phyloP scores from a whole-genome alignment of 257 asterid species.

The Nyctanthes arbortristis region DNA sequence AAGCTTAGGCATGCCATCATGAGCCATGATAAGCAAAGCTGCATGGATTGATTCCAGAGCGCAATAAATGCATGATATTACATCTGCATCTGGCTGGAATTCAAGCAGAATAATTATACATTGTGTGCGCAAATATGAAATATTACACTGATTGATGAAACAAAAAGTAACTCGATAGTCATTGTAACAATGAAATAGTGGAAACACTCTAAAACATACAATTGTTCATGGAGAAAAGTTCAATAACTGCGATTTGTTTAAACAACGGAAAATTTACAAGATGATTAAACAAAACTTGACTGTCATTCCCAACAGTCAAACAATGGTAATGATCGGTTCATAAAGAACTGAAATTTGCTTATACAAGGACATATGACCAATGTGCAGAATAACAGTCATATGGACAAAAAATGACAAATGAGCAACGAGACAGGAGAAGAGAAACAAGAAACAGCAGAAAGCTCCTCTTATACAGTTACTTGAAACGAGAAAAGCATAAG shows the following conservation, averaged over 20 bases:
- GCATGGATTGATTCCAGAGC: conserved; percentile 96
- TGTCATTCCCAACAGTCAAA: no score
- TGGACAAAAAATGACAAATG: neutral
- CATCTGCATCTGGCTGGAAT: conserved; percentile 84
- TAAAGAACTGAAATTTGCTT: neutral
- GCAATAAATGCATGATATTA: conserved; percentile 65
- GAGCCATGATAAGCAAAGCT: conserved; percentile 83
- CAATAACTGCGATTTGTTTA: no score
- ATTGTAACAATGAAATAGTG: conserved; percentile 16
- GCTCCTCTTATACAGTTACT: neutral
- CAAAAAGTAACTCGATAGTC: conserved; percentile 12
- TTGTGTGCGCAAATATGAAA: neutral
- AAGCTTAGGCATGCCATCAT: conserved; percentile 88
- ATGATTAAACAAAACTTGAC: no score
- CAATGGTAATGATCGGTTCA: no score
- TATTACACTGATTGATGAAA: neutral
- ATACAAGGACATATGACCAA: neutral
- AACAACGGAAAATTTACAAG: no score
- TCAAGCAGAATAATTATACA: conserved; percentile 28
- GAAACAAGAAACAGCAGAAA: neutral
- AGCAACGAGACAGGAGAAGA: neutral
- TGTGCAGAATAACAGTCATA: neutral
- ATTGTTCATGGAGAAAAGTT: neutral
- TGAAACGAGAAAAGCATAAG: neutral
- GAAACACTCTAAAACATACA: conserved; percentile 1